Evolutionary conservation across 2,329 filamentous ascomycete species (phyloP), one percentile per base, ranked within the genome.

Genomic region (Hypoxylon sp.): DNA sequence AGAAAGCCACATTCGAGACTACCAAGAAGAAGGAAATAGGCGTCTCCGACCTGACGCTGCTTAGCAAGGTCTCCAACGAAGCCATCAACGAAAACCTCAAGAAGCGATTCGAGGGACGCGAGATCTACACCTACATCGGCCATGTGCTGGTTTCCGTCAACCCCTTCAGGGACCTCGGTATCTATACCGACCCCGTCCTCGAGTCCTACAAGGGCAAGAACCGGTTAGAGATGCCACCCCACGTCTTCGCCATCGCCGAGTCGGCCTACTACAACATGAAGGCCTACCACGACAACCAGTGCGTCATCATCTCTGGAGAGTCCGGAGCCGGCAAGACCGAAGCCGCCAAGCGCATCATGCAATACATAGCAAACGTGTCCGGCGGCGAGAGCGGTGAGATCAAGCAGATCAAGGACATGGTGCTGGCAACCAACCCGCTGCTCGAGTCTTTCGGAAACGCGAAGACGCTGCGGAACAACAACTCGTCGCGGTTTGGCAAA

Each of bases 51-150:
- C 84, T 99, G 74, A 99, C 95, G 3, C 82, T 99, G 70, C 89
- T 99, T 73, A 97, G 93, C 82, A 98, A 98, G 78, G 96, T 99
- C 65, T 97, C 93, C 66, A 98, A 99, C 77, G 95, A 99, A 77
- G 93, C 94, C 60, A 99, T 99, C 82, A 99, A 99, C 79, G 95
- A 98, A 55, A 99, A 99, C 76, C 76, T 99, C 75, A 97, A 97
- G 83, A 96, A 98, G 81, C 88, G 95, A 62, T 99, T 99, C 77
- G 92, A 98, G 74, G 93, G 94, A 82, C 89, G 84, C 75, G 94
- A 99, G 79, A 99, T 99, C 75, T 99, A 99, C 81, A 99, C 95
- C 72, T 99, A 99, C 77, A 99, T 99, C 75, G 95, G 95, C 79
- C 94, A 98, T 89, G 95, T 99, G 77, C 78, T 99, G 83, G 95